These are phyloP conservation scores for Aphanomyces euteiches DNA, from an alignment of 352 stramenopile species.

Conservation along the genomic window DNA sequence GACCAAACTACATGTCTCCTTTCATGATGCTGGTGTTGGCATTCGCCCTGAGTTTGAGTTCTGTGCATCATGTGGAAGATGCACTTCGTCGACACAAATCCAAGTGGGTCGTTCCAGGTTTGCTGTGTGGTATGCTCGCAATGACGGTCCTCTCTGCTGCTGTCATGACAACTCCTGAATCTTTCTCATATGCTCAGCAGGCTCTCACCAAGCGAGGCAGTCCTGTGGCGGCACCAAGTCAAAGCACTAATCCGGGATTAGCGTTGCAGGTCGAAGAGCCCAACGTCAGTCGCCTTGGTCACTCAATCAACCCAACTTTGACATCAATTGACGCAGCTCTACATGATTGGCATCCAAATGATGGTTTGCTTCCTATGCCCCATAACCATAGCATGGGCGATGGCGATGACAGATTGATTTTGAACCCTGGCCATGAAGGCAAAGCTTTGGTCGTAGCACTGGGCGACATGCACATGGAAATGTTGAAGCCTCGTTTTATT, in stretches of 20 bases:
- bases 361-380: neutral
- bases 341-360: neutral
- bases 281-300: neutral
- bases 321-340: neutral
- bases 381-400: neutral
- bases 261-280: too few relatives aligned
- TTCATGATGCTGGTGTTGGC: neutral
- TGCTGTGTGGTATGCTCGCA: conserved; percentile 10
- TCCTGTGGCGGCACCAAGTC: neutral
- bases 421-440: conserved; percentile 21
- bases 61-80: conserved; percentile 1
- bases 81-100: conserved; percentile 12
- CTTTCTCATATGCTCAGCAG: conserved; percentile 12
- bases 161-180: neutral
- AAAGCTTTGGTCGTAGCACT: conserved; percentile 10
- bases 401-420: conserved; percentile 6
- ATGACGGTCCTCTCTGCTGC: neutral
- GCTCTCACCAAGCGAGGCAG: conserved; percentile 3
- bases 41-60: neutral
- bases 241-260: neutral
- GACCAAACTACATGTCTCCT: conserved; percentile 2
- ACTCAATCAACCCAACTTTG: neutral
- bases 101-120: conserved; percentile 14
- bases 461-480: conserved; percentile 18
- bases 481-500: conserved; percentile 22